phyloP scores from a whole-genome alignment of 1,284 basidiomycete species.

The Cutaneotrichosporon cavernicola region DNA sequence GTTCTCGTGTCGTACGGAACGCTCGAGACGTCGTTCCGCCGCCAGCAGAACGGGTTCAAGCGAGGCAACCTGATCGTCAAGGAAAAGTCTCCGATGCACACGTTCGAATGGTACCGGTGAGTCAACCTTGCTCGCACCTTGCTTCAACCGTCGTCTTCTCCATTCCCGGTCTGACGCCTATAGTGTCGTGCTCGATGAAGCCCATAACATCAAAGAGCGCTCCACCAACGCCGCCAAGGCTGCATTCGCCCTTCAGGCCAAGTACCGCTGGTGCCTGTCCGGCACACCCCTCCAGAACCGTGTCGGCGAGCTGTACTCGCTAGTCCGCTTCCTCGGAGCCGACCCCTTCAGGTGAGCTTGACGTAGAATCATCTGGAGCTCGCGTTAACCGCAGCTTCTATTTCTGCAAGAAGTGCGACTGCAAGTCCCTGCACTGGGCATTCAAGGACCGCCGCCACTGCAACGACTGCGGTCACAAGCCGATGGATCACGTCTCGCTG shows the following conservation, averaged over 20 bases:
- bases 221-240: slow-evolving; percentile 95
- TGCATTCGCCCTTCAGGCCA: slow-evolving; percentile 79
- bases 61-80: slow-evolving; percentile 80
- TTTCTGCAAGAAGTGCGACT: slow-evolving; percentile 71
- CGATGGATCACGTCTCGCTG: slow-evolving; percentile 81
- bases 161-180: slow-evolving; percentile 54
- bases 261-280: slow-evolving; percentile 91
- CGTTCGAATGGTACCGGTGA: slow-evolving; percentile 76
- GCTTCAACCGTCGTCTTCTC: neutral
- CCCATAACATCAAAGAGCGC: slow-evolving; percentile 97
- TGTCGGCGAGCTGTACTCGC: slow-evolving; percentile 95
- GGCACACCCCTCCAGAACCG: slow-evolving; percentile 97
- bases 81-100: slow-evolving; percentile 83
- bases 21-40: slow-evolving; percentile 87
- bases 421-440: slow-evolving; percentile 60
- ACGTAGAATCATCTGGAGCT: too few species aligned
- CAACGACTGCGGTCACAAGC: slow-evolving; percentile 87
- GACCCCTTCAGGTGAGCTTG: slow-evolving; percentile 65
- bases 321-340: slow-evolving; percentile 83
- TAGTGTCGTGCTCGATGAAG: slow-evolving; percentile 72
- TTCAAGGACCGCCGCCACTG: slow-evolving; percentile 81
- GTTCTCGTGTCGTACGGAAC: slow-evolving; percentile 68
- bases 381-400: slow-evolving; percentile 61
- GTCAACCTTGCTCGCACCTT: neutral
- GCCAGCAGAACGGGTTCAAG: slow-evolving; percentile 89